A percentile compares a stretch with the other conserved stretches of the same genome.
Evolutionary conservation across 1,139 yeast species (phyloP).

Genomic region (Sugiyamaella novakii): DNA sequence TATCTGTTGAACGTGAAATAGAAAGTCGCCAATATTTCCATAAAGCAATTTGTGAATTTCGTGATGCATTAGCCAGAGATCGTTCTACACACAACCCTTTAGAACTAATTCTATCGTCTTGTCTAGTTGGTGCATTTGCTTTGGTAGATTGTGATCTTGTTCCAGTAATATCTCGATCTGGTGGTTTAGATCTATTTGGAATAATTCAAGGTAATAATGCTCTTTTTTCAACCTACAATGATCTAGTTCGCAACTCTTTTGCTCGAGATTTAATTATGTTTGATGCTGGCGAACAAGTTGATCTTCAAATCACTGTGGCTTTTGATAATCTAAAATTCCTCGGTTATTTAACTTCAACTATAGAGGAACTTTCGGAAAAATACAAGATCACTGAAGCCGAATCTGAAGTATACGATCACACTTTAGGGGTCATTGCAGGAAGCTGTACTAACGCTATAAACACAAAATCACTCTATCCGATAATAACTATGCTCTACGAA

Average conservation of each 20-base stretch:
- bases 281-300: slow-evolving; percentile 2
- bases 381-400: slow-evolving; percentile 4
- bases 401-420: neutral
- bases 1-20: neutral
- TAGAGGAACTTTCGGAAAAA: slow-evolving; percentile 1
- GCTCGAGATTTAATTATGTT: slow-evolving; percentile 7
- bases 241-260: slow-evolving; percentile 1
- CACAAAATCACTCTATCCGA: slow-evolving; percentile 11
- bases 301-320: slow-evolving; percentile 3
- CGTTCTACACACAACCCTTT: slow-evolving; percentile 13
- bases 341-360: slow-evolving; percentile 1
- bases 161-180: slow-evolving; percentile 17
- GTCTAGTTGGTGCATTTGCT: slow-evolving; percentile 13
- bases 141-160: slow-evolving; percentile 12
- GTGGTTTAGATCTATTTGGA: slow-evolving; percentile 20
- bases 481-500: slow-evolving; percentile 13
- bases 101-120: slow-evolving; percentile 19
- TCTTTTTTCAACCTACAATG: slow-evolving; percentile 11
- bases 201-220: slow-evolving; percentile 17
- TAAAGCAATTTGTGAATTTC: slow-evolving; percentile 8
- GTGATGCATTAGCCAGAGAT: slow-evolving; percentile 16
- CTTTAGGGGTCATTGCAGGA: slow-evolving; percentile 4
- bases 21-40: slow-evolving; percentile 11
- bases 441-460: slow-evolving; percentile 3
- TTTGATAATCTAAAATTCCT: slow-evolving; percentile 2